Base-by-base conservation (phyloP, 1,284 basidiomycete genomes). In the Papiliotrema terrestris region DNA sequence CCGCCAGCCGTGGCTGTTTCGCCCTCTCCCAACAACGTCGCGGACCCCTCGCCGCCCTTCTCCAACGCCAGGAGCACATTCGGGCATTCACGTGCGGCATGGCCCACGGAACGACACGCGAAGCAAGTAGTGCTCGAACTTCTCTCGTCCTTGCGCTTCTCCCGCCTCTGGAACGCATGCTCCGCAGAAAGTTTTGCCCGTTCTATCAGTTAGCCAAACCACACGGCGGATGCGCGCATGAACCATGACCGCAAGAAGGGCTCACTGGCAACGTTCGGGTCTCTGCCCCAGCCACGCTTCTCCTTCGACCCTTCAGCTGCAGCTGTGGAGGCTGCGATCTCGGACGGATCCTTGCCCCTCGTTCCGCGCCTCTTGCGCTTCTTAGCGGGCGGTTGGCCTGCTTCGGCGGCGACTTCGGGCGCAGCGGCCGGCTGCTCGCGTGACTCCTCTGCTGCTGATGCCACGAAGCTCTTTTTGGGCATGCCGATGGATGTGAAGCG, bases 81-180 rank as follows among this genome's bases (percentile, higher is more conserved):
- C 0, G 87, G 88, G 70, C 93, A 97, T 56, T 92, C 84, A 68
- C 81, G 85, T 2, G 92, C 92, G 0, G 87, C 80, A 69, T 96
- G 93, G 0, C 93, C 93, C 59, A 82, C 84, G 65, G 86, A 81
- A 52, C 93, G 83, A 77, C 93, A 97, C 1, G 88, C 89, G 72
- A 91, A 95, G 71, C 93, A 96, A 8, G 83, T 86, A 3, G 85
- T 90, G 3, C 79, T 76, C 20, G 80, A 74, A 9, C 80, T 69
- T 45, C 85, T 83, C 51, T 87, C 83, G 6, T 83, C 73, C 49
- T 84, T 83, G 29, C 92, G 84, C 62, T 84, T 82, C 51, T 85
- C 68, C 15, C 91, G 81, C 45, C 91, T 80, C 23, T 78, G 67
- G 69, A 89, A 89, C 2, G 83, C 83, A 43, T 63, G 65, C 19